Evolutionary conservation across 495 filamentous ascomycete genomes (phyloP), one percentile per base, ranked within the genome.

Genomic region (Hypoxylon crocopeplum): DNA sequence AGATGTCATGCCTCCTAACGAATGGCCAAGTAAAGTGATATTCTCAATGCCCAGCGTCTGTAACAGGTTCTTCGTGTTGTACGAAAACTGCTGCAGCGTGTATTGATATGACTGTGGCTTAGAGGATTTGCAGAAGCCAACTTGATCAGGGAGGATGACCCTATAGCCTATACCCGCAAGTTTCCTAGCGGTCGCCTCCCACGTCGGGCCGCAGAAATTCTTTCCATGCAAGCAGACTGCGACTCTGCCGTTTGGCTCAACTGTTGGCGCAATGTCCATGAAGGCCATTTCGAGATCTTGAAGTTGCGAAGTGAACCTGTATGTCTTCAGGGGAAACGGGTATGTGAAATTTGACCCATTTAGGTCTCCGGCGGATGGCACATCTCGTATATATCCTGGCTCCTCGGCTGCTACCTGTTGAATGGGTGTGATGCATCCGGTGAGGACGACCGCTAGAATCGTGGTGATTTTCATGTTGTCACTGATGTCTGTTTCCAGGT

Each of bases 91-190:
- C 17, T 72, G 67, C 7, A 79, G 52, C 27, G 57, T 75, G 62
- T 75, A 80, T 59, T 78, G 73, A 56, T 80, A 79, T 10, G 38
- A 45, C 11, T 47, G 40, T 2, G 77, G 75, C 56, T 80, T 79
- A 7, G 71, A 69, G n/a, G 73, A 76, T 61, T 79, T 79, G 72
- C 77, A 80, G 39, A 75, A 80, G 32, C 77, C 77, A 42, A 80
- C 51, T 55, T 80, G 76, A 54, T 80, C 77, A 1, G 73, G 74
- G 1, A 78, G 27, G 46, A 79, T 74, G 40, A 79, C 73, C 32
- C 76, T 72, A 56, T 78, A 79, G 5, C 76, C 77, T 25, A 49
- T 57, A 0, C 39, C 48, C 7, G 63, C 40, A 25, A 79, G 72
- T 12, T 60, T 40, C n/a, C 32, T 8, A 16, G 71, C 66, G 12